Percentiles rank a stretch among this genome's conserved stretches.
Conservation (phyloP, 2,329 filamentous ascomycete species). For the Penicillium sp. region DNA sequence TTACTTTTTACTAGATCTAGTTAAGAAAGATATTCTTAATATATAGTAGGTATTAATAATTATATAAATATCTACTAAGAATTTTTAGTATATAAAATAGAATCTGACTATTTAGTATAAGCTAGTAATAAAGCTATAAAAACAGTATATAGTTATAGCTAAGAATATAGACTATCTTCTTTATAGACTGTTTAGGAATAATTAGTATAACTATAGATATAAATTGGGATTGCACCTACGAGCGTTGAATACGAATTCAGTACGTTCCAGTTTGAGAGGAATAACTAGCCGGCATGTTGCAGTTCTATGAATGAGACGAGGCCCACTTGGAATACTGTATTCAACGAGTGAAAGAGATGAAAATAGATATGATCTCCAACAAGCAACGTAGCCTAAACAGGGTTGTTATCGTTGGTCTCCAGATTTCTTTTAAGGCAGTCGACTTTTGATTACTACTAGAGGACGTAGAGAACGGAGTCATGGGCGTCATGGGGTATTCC, state of each 20-base stretch:
- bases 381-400: background rate
- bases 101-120: slow-evolving; percentile 12
- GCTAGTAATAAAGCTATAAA: slow-evolving; percentile 15
- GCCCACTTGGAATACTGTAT: background rate
- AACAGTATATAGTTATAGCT: slow-evolving; percentile 14
- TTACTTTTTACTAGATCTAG: background rate
- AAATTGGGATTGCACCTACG: background rate
- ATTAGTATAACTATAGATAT: slow-evolving; percentile 12
- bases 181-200: slow-evolving; percentile 7
- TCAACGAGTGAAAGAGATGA: background rate
- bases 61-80: background rate
- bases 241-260: background rate
- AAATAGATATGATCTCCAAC: background rate
- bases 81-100: slow-evolving; percentile 19
- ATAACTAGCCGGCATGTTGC: background rate
- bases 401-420: background rate
- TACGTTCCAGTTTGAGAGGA: background rate
- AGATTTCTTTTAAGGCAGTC: background rate
- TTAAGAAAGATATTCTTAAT: slow-evolving; percentile 22
- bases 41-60: slow-evolving; percentile 8
- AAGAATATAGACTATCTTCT: slow-evolving; percentile 25
- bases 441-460: background rate
- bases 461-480: background rate
- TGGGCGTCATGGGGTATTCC: background rate
- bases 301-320: background rate